These are phyloP conservation scores for Ceriops zippeliana DNA, from an alignment of 345 rosid species.

Conservation along the genomic window DNA sequence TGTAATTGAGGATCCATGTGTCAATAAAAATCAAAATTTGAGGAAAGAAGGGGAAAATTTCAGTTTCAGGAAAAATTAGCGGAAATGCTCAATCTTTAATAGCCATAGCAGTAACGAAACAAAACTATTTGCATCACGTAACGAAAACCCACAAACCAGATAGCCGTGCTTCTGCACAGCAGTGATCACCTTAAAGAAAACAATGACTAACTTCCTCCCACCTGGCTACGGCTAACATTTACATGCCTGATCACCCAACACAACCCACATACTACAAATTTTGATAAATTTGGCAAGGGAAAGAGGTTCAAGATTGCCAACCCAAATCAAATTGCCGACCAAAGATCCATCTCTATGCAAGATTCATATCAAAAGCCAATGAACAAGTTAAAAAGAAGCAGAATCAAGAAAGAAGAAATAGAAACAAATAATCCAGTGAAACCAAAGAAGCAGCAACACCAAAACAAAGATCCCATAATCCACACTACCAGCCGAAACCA, in stretches of 20 bases:
- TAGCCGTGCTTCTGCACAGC: conserved; percentile 7
- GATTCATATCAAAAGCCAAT: conserved; percentile 19
- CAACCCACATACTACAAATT: not conserved
- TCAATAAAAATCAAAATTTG: not conserved
- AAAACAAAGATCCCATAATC: conserved; percentile 18
- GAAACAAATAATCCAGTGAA: conserved; percentile 16
- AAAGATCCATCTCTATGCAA: conserved; percentile 22
- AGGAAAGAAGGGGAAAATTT: not conserved
- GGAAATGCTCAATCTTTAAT: conserved; percentile 1
- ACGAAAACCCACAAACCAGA: conserved; percentile 16
- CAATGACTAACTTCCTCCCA: conserved; percentile 8
- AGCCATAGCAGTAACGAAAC: not conserved
- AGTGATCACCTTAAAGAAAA: not conserved
- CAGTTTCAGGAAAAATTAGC: not conserved
- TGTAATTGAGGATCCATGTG: not conserved
- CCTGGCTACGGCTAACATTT: not conserved
- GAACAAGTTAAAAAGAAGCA: conserved; percentile 24
- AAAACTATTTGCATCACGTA: not conserved
- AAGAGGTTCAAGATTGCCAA: conserved; percentile 12
- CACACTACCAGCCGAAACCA: conserved; percentile 22
- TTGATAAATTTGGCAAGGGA: not conserved
- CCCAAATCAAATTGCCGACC: conserved; percentile 26
- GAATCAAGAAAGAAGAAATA: not conserved
- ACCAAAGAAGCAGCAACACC: conserved; percentile 15
- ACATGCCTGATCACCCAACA: conserved; percentile 15